Evolutionary conservation across 352 stramenopile genomes (phyloP).

Genomic region (Globisporangium viniferum): DNA sequence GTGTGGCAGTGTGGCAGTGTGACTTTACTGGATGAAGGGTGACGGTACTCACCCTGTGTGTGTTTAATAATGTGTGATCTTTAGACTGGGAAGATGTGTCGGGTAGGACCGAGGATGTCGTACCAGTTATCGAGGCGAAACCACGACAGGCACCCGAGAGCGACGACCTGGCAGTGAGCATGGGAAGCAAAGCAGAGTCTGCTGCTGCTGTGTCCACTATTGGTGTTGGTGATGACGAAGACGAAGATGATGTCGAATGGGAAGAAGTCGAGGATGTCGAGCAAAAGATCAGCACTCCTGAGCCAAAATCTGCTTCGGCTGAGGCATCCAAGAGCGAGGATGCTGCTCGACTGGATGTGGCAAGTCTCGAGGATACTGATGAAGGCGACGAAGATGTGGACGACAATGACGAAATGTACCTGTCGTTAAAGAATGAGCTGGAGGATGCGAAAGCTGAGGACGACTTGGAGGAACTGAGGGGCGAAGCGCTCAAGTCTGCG

Average conservation of each 20-base stretch:
- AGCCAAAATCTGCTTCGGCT: not conserved
- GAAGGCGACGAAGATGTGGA: slow-evolving; percentile 17
- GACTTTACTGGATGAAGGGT: not conserved
- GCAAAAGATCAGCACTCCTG: not conserved
- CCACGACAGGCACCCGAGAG: not conserved
- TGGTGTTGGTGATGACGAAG: slow-evolving; percentile 10
- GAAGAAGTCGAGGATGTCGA: slow-evolving; percentile 32
- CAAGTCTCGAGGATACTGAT: slow-evolving; percentile 8
- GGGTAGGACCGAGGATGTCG: too few species aligned
- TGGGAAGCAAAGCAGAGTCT: not conserved
- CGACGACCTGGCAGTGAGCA: not conserved
- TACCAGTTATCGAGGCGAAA: not conserved
- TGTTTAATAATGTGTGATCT: not conserved
- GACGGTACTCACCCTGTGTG: not conserved
- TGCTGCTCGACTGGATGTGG: not conserved
- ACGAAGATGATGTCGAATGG: slow-evolving; percentile 48
- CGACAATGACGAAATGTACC: slow-evolving; percentile 39
- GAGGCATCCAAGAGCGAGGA: slow-evolving; percentile 1
- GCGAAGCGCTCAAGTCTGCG: slow-evolving; percentile 73
- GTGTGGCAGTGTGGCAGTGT: slow-evolving; percentile 25
- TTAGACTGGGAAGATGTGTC: slow-evolving; percentile 35
- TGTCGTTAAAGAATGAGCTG: slow-evolving; percentile 62
- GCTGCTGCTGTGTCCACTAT: not conserved
- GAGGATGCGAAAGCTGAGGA: slow-evolving; percentile 69
- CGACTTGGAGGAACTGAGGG: slow-evolving; percentile 55